These are phyloP conservation scores for Porodaedalea pini DNA, from an alignment of 1,284 basidiomycete species.

Conservation along the genomic window DNA sequence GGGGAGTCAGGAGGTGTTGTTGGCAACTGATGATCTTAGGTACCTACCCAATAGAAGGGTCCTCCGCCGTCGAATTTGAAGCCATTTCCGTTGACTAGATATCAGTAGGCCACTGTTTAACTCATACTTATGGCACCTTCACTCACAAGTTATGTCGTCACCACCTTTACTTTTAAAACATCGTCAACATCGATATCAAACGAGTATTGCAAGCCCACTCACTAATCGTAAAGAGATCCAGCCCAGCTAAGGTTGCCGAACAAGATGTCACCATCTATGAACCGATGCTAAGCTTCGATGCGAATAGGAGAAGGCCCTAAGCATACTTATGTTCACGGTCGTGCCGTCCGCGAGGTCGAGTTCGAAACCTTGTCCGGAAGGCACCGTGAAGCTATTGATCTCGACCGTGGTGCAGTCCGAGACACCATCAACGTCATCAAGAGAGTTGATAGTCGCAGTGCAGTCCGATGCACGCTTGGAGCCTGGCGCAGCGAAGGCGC, in stretches of 20 bases:
- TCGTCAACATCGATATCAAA: background rate
- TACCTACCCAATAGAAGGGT: constrained; percentile 35
- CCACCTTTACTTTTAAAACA: constrained; percentile 26
- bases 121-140: background rate
- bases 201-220: background rate
- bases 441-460: constrained; percentile 40
- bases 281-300: constrained; percentile 9
- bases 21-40: background rate
- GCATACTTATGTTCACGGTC: constrained; percentile 39
- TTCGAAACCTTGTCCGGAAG: constrained; percentile 32
- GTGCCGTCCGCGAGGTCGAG: constrained; percentile 28
- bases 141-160: constrained; percentile 29
- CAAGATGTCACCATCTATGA: constrained; percentile 31
- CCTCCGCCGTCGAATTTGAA: constrained; percentile 39
- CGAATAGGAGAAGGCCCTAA: background rate
- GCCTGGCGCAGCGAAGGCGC: background rate
- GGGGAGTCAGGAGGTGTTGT: background rate
- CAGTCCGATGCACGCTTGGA: constrained; percentile 27
- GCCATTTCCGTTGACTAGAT: constrained; percentile 39
- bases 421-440: constrained; percentile 41
- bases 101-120: background rate
- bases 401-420: constrained; percentile 45
- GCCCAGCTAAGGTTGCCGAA: constrained; percentile 34
- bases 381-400: constrained; percentile 42
- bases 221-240: constrained; percentile 32